Percentiles rank a stretch among this genome's conserved stretches.
These are phyloP conservation scores for Apiospora sp. DNA, from an alignment of 2,329 filamentous ascomycete genomes.

Conservation along the genomic window DNA sequence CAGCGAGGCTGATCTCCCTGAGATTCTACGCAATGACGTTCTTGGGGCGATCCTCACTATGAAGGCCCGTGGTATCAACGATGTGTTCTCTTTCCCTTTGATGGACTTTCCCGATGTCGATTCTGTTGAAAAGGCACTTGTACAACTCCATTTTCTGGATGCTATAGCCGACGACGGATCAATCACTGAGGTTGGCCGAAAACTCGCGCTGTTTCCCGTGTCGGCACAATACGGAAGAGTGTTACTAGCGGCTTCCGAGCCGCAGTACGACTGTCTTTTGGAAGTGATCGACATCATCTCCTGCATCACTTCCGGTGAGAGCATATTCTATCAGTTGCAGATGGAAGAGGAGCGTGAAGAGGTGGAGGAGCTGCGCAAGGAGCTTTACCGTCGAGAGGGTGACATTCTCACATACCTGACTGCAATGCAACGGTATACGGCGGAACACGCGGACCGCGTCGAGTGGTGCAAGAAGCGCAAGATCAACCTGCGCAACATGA, in stretches of 20 bases:
- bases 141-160: conserved; percentile 81
- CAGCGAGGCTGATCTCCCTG: conserved; percentile 79
- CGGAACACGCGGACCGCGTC: conserved; percentile 61
- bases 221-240: conserved; percentile 83
- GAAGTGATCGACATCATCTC: conserved; percentile 87
- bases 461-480: conserved; percentile 66
- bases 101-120: conserved; percentile 83
- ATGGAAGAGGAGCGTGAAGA: conserved; percentile 64
- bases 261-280: conserved; percentile 75
- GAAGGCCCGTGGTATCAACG: conserved; percentile 87
- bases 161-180: conserved; percentile 75
- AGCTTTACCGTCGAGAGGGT: conserved; percentile 67
- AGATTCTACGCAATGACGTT: conserved; percentile 91
- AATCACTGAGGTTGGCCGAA: conserved; percentile 77
- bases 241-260: conserved; percentile 77
- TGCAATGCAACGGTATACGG: conserved; percentile 67
- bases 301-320: conserved; percentile 68
- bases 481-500: conserved; percentile 68
- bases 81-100: conserved; percentile 84
- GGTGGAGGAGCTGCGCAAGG: conserved; percentile 60
- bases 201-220: conserved; percentile 85
- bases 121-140: conserved; percentile 80
- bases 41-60: conserved; percentile 88
- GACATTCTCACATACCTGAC: conserved; percentile 72
- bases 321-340: conserved; percentile 67